phyloP scores from a whole-genome alignment of 2,329 filamentous ascomycete species.

The Graphilbum sp. region DNA sequence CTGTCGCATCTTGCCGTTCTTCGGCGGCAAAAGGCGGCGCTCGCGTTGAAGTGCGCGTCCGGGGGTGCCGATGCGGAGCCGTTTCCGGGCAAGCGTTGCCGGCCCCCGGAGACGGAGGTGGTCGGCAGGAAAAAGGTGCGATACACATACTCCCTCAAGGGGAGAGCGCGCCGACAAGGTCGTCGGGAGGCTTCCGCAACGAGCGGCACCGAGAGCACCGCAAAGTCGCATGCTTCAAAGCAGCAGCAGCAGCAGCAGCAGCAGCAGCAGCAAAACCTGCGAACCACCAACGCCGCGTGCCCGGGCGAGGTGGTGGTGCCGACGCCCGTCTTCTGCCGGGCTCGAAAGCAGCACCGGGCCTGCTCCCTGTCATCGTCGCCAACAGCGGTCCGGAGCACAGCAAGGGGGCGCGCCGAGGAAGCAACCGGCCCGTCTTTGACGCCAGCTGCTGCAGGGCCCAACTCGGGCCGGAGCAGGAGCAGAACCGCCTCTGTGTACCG shows the following conservation, averaged over 20 bases:
- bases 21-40: conserved; percentile 16
- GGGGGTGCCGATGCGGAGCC: background rate
- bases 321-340: conserved; percentile 17
- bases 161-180: background rate
- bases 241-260: background rate
- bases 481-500: background rate
- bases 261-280: background rate
- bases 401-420: no score
- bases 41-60: background rate
- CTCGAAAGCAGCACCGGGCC: conserved; percentile 11
- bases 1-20: conserved; percentile 25
- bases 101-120: background rate
- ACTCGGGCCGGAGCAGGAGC: no score
- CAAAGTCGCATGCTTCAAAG: no score
- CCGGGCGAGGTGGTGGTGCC: conserved; percentile 14
- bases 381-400: background rate
- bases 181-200: background rate
- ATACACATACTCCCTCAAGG: conserved; percentile 12
- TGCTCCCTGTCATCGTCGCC: conserved; percentile 14
- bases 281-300: background rate
- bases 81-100: background rate
- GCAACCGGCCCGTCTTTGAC: no score
- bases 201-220: background rate
- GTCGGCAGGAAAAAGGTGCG: conserved; percentile 8
- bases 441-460: no score